Evolutionary conservation across 305 asterid genomes (phyloP).

Genomic region (Petunia hybrid): DNA sequence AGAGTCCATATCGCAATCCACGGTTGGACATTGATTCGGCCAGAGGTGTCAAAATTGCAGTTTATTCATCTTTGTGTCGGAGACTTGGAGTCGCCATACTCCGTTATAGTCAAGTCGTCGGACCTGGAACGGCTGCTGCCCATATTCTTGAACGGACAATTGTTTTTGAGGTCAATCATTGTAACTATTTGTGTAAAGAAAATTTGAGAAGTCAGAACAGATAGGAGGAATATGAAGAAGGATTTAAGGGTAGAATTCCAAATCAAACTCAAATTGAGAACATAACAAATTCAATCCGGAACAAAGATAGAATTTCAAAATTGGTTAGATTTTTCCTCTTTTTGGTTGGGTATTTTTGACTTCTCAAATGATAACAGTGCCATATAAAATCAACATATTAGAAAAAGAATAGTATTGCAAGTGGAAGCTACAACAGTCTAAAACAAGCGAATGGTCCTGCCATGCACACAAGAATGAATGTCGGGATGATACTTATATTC

Average conservation of each 20-base stretch:
- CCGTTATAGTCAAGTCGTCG: slow-evolving; percentile 27
- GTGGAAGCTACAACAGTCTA: not conserved
- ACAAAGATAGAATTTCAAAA: too few relatives aligned
- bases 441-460: not conserved
- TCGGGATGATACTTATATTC: too few relatives aligned
- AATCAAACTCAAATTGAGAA: too few relatives aligned
- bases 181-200: slow-evolving; percentile 29
- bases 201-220: not conserved
- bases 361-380: too few relatives aligned
- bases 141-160: slow-evolving; percentile 41
- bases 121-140: slow-evolving; percentile 43
- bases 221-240: not conserved
- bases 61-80: slow-evolving; percentile 35
- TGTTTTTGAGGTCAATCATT: slow-evolving; percentile 34
- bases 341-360: too few relatives aligned
- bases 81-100: slow-evolving; percentile 32
- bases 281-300: too few relatives aligned
- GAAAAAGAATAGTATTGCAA: not conserved
- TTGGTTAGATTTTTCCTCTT: too few relatives aligned
- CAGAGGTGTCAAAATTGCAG: slow-evolving; percentile 41
- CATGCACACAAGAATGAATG: not conserved
- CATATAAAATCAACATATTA: too few relatives aligned
- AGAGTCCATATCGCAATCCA: slow-evolving; percentile 40
- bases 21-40: slow-evolving; percentile 37
- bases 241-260: too few relatives aligned